Conservation (phyloP, 2,329 filamentous ascomycete species). For the Grosmannia penicillata region DNA sequence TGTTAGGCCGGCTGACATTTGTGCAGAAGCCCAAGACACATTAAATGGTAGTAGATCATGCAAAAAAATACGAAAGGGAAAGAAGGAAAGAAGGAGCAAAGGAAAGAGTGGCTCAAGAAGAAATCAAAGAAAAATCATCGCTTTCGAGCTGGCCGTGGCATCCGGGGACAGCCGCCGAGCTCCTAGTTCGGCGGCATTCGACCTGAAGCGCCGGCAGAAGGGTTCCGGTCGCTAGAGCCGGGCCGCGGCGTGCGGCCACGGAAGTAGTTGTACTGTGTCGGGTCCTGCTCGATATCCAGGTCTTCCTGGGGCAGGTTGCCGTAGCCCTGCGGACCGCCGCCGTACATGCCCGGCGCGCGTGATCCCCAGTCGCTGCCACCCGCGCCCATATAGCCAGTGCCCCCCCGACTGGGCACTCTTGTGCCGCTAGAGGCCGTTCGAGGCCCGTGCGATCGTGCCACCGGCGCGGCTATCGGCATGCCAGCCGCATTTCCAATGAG, state of each 20-base stretch:
- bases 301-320: constrained; percentile 42
- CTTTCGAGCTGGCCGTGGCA: neutral
- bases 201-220: constrained; percentile 1
- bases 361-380: constrained; percentile 14
- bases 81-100: neutral
- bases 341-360: constrained; percentile 35
- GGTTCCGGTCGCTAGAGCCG: constrained; percentile 7
- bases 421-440: neutral
- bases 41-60: neutral
- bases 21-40: neutral
- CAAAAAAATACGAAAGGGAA: neutral
- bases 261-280: constrained; percentile 43
- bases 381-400: neutral
- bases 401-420: neutral
- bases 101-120: neutral
- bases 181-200: constrained; percentile 8
- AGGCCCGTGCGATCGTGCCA: neutral
- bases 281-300: constrained; percentile 22
- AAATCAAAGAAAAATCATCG: neutral
- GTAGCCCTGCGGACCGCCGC: constrained; percentile 44
- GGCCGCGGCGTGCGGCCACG: constrained; percentile 19
- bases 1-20: neutral
- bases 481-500: constrained; percentile 37
- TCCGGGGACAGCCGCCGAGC: constrained; percentile 1
- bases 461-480: constrained; percentile 25